Evolutionary conservation across 768 basidiomycete species (phyloP), one percentile per base, ranked within the genome.

Genomic region (Termitomyces sp.): DNA sequence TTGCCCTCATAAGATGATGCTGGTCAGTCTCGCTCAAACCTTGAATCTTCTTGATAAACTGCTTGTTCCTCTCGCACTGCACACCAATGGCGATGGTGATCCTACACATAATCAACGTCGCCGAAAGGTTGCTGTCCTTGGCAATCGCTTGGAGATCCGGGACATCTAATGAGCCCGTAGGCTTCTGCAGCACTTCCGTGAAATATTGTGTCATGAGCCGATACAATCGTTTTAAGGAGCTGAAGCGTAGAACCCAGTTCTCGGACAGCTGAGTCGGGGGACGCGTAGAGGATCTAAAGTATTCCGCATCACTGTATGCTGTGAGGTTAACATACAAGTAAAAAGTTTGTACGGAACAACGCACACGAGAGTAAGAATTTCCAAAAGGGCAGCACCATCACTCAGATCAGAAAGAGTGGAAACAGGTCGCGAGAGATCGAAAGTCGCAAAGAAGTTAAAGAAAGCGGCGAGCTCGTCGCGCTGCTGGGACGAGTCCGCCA

Each of bases 191-290:
- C 3, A 92, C 84, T 73, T 94, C 89, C 52, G 87, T 84, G 67
- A 90, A 91, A 73, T 94, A 96, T 69, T 93, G 91, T 2, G 91
- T 92, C 79, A 95, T 89, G 42, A 94, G 84, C 49, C 94, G 83
- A 74, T 93, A 95, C 55, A 95, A 81, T 24, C 90, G 85, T 69
- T 96, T 96, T 63, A 96, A 82, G 9, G 89, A 74, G 73, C 82
- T 88, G 73, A 94, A 93, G 13, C 93, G 86, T 36, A 94, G 75
- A 59, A 94, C 91, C 94, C 94, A 96, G 74, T 92, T 95, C 68
- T 94, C 92, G 12, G 89, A 85, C 2, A 80, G 80, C 57, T 91
- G 86, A 18, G 81, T 74, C 0, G 86, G 78, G 6, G 84, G 76
- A 12, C 89, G 83, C 20, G 79, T 75, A 4, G 86, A 75, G 57